phyloP scores from a whole-genome alignment of 495 filamentous ascomycete species.

The Annulohypoxylon nitens region DNA sequence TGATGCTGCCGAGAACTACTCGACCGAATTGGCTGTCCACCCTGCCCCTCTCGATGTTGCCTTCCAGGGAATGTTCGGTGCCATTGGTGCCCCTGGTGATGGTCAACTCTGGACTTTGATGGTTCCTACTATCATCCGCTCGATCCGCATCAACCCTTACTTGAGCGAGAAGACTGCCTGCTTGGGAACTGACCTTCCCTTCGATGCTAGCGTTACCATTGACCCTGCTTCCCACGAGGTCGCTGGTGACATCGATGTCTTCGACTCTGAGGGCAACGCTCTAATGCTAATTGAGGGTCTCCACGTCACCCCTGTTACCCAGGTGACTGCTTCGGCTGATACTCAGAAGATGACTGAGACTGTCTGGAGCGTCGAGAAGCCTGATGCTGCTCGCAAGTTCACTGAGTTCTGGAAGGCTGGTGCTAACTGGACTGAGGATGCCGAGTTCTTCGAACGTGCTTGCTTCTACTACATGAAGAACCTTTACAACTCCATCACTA shows the following conservation, averaged over 20 bases:
- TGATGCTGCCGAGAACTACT: slow-evolving; percentile 3
- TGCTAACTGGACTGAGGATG: slow-evolving; percentile 9
- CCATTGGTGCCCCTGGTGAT: slow-evolving; percentile 40
- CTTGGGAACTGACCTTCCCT: slow-evolving; percentile 7
- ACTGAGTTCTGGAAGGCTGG: slow-evolving; percentile 26
- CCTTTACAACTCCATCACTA: slow-evolving; percentile 29
- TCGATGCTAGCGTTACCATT: slow-evolving; percentile 32
- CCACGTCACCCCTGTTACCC: slow-evolving; percentile 23
- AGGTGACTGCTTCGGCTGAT: slow-evolving; percentile 16
- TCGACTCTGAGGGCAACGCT: slow-evolving; percentile 20
- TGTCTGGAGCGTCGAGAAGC: slow-evolving; percentile 20
- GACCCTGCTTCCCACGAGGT: slow-evolving; percentile 29
- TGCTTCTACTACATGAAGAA: slow-evolving; percentile 39
- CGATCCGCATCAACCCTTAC: slow-evolving; percentile 28
- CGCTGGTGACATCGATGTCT: slow-evolving; percentile 50
- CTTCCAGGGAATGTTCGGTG: slow-evolving; percentile 42
- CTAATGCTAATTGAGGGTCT: slow-evolving; percentile 50
- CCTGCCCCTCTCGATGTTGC: slow-evolving; percentile 46
- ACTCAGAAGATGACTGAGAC: slow-evolving; percentile 18
- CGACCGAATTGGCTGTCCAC: slow-evolving; percentile 40
- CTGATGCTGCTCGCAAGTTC: slow-evolving; percentile 14
- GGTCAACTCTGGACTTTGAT: slow-evolving; percentile 41
- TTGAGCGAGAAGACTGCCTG: slow-evolving; percentile 10
- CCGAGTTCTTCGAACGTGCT: slow-evolving; percentile 28
- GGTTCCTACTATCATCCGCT: slow-evolving; percentile 39